Evolutionary conservation across 2,329 filamentous ascomycete genomes (phyloP).

Genomic region (Sphaerulina vaccinii): DNA sequence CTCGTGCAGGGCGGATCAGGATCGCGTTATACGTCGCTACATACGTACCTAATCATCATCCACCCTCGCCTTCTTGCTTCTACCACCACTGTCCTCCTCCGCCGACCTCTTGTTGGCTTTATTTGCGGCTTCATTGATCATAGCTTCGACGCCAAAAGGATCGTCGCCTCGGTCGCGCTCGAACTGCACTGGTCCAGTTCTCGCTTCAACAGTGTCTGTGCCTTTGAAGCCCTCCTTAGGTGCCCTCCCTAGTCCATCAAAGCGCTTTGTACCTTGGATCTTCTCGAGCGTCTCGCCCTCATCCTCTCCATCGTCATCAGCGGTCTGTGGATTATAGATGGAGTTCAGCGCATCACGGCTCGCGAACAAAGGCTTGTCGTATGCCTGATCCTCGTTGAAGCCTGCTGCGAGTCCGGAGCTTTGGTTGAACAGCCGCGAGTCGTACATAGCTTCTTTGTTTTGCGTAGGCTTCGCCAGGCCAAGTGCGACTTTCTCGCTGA

Average conservation of each 20-base stretch:
- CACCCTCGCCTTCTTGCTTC: slow-evolving; percentile 71
- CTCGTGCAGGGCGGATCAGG: not conserved
- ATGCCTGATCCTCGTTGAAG: slow-evolving; percentile 96
- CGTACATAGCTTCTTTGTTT: slow-evolving; percentile 92
- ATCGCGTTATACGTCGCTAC: not conserved
- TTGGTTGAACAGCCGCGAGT: slow-evolving; percentile 93
- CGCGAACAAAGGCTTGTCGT: slow-evolving; percentile 95
- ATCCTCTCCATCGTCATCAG: slow-evolving; percentile 71
- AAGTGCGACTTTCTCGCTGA: slow-evolving; percentile 93
- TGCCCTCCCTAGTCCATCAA: slow-evolving; percentile 82
- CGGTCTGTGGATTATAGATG: slow-evolving; percentile 80
- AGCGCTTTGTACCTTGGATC: slow-evolving; percentile 81
- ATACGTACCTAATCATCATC: slow-evolving; percentile 61
- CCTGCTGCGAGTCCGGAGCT: slow-evolving; percentile 81
- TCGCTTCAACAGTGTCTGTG: slow-evolving; percentile 74
- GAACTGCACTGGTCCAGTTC: slow-evolving; percentile 92
- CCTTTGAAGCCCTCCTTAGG: slow-evolving; percentile 82
- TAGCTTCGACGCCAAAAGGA: slow-evolving; percentile 91
- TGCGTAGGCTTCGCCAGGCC: slow-evolving; percentile 93
- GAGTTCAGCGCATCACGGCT: slow-evolving; percentile 92
- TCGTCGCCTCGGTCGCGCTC: slow-evolving; percentile 77
- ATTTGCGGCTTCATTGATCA: slow-evolving; percentile 76
- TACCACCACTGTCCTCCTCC: slow-evolving; percentile 60
- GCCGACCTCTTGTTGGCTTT: slow-evolving; percentile 71
- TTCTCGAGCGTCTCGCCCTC: slow-evolving; percentile 79